Base-by-base conservation (phyloP, 345 rosid genomes). In the Boechera divaricarpa region DNA sequence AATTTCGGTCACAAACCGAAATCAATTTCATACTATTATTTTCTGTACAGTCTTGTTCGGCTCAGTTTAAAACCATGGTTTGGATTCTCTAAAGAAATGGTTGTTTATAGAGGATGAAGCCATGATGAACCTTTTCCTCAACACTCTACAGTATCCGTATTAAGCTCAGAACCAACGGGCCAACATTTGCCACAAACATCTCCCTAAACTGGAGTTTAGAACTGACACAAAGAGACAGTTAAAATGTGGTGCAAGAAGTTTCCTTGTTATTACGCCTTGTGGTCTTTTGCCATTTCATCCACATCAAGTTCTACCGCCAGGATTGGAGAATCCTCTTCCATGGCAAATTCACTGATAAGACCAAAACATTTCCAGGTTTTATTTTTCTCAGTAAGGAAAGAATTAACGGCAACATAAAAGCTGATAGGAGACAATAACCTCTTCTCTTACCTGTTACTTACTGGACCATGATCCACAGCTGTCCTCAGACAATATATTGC, bases 391-490 rank as follows among this genome's bases (percentile, higher is more conserved):
- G 69, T 52, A 38, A 66, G 15, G 44, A 5, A 65, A 55, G 7
- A 31, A 53, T 4, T 4, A 57, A 10, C 26, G 57, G 15, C 31
- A 52, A 16, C 35, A 56, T 65, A 10, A 49, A 53, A 18, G 18
- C 71, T 35, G 62, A 54, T 13, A 16, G 5, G 32, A 32, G 61
- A 36, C 2, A 13, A 52, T 51, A 54, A 8, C 11, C 5, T 60
- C 16, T 39, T 55, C 79, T 54, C 79, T 75, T 68, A 92, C 99
- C 99, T 96, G 87, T 96, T 96, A 83, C 78, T 83, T 32, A 96
- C 92, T 18, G 95, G 97, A 75, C 98, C 99, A 77, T 96, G 98
- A 80, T 96, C 99, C 67, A 93, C 92, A 35, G 92, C 96, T 21
- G 91, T 87, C 57, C 87, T 84, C 60, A 93, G 86, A 80, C 95